phyloP scores from a whole-genome alignment of 2,329 filamentous ascomycete genomes.

The Mollisia scopiformis region DNA sequence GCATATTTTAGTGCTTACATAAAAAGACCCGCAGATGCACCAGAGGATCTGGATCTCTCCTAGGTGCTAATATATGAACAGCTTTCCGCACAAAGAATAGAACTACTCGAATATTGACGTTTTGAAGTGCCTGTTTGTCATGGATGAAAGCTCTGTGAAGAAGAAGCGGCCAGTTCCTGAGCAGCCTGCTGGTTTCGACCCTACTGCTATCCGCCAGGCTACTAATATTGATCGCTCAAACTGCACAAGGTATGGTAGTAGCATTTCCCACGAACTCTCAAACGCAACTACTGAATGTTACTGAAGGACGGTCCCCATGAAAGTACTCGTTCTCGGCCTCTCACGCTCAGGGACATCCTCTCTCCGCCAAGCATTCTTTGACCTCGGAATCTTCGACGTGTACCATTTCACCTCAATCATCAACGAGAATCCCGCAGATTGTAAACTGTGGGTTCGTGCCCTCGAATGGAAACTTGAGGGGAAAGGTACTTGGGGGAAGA shows the following conservation, averaged over 20 bases:
- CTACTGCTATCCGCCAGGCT: neutral
- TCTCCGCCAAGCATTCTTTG: slow-evolving; percentile 9
- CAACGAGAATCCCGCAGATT: slow-evolving; percentile 30
- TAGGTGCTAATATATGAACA: neutral
- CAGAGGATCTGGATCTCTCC: too few relatives aligned
- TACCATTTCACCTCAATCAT: slow-evolving; percentile 6
- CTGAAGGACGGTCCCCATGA: slow-evolving; percentile 8
- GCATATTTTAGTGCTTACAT: neutral
- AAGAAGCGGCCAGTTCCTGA: neutral
- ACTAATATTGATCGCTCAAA: slow-evolving; percentile 8
- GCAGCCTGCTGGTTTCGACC: slow-evolving; percentile 5
- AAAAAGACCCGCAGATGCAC: too few relatives aligned
- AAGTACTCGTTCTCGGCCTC: slow-evolving; percentile 11
- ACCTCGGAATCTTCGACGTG: slow-evolving; percentile 11
- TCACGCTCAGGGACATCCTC: slow-evolving; percentile 12
- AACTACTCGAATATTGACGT: neutral
- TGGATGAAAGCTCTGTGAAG: neutral
- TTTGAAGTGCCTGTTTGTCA: neutral
- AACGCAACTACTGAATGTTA: too few relatives aligned
- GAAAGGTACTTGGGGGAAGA: slow-evolving; percentile 31
- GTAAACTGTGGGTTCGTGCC: slow-evolving; percentile 39
- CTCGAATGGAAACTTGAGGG: slow-evolving; percentile 38
- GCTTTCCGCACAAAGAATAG: neutral
- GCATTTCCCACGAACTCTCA: too few relatives aligned
- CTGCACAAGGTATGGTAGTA: neutral